These are phyloP conservation scores for Carex scoparia DNA, from an alignment of 176 grass and related monocot species.

Conservation along the genomic window DNA sequence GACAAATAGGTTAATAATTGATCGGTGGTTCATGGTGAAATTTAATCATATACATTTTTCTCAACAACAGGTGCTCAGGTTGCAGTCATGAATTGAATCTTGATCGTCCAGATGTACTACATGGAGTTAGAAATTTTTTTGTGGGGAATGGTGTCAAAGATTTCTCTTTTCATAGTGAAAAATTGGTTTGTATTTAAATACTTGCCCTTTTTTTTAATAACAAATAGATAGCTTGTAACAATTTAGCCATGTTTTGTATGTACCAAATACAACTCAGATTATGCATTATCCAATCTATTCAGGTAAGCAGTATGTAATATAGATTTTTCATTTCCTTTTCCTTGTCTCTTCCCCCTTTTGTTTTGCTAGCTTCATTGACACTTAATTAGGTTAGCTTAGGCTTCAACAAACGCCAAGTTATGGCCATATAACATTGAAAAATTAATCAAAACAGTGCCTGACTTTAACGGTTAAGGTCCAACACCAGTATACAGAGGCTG, in stretches of 20 bases:
- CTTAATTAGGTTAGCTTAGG: not conserved
- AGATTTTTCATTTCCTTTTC: not conserved
- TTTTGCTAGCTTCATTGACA: not conserved
- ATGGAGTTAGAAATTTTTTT: conserved; percentile 66
- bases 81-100: conserved; percentile 71
- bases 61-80: conserved; percentile 56
- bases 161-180: conserved; percentile 76
- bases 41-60: not conserved
- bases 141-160: conserved; percentile 44
- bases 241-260: not conserved
- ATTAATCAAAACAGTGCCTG: not conserved
- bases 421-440: not conserved
- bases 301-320: not conserved
- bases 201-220: not conserved
- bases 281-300: not conserved
- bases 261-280: not conserved
- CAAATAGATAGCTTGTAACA: not conserved
- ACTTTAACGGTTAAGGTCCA: not conserved
- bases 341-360: not conserved
- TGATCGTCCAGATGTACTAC: conserved; percentile 57
- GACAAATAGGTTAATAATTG: not conserved
- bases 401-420: not conserved
- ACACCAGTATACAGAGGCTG: not conserved
- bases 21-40: not conserved
- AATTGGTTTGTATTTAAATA: conserved; percentile 40